Evolutionary conservation across 352 stramenopile species (phyloP).

Genomic region (Phytopythium mirpurense): DNA sequence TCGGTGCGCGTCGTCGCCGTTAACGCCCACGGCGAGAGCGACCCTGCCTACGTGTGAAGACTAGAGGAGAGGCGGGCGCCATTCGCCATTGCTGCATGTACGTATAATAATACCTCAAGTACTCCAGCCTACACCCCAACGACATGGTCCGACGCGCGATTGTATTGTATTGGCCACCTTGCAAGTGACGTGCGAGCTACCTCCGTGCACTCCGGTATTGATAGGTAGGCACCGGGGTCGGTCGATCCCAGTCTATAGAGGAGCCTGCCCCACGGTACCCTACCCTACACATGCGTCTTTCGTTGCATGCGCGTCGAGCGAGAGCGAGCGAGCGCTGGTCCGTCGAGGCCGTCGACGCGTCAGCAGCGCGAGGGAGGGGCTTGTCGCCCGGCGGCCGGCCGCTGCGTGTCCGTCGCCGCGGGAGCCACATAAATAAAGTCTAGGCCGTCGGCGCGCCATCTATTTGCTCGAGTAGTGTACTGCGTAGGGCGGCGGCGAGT

Average conservation of each 20-base stretch:
- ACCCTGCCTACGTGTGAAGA: constrained; percentile 12
- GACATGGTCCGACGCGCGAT: no score
- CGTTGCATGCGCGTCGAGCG: background rate
- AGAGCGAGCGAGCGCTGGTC: background rate
- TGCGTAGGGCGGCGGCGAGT: constrained; percentile 10
- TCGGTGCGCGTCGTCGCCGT: constrained; percentile 48
- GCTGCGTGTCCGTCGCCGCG: background rate
- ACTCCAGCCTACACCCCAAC: no score
- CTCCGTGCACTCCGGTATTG: no score
- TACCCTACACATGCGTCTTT: no score
- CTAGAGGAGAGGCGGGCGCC: background rate
- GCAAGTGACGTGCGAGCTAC: no score
- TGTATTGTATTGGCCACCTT: background rate
- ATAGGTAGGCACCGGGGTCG: no score
- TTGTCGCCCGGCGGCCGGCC: background rate
- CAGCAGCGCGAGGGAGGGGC: background rate
- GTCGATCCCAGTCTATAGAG: background rate
- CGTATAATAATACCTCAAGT: no score
- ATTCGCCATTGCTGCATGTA: background rate
- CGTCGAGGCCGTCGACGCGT: background rate
- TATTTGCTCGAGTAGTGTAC: constrained; percentile 9
- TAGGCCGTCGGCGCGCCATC: constrained; percentile 1
- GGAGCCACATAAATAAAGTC: background rate
- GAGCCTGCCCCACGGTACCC: no score
- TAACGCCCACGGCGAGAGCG: constrained; percentile 37